A percentile compares a stretch with the other conserved stretches of the same genome.
These are phyloP conservation scores for Jacaranda mimosifolia DNA, from an alignment of 257 asterid genomes.

Conservation along the genomic window DNA sequence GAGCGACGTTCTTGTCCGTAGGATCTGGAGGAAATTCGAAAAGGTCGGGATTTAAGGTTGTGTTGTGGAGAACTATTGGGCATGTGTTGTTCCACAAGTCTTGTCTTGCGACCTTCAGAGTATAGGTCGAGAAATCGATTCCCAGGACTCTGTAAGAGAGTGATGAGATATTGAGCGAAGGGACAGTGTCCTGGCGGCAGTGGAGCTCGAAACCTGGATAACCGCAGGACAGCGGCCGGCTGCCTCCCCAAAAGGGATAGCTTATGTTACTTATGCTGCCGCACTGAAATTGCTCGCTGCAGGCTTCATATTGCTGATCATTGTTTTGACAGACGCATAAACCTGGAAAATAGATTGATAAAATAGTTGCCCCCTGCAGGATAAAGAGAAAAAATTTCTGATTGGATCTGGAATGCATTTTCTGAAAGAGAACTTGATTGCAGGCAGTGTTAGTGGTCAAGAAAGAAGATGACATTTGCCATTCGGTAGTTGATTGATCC, in stretches of 20 bases:
- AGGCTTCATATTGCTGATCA: neutral
- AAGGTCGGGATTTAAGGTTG: constrained; percentile 31
- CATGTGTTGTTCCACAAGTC: constrained; percentile 44
- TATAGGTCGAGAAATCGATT: neutral
- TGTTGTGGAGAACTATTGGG: constrained; percentile 12
- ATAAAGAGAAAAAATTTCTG: too few species aligned
- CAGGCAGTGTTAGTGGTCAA: too few species aligned
- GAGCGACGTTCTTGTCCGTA: constrained; percentile 37
- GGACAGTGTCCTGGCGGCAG: constrained; percentile 33
- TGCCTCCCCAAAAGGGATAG: constrained; percentile 60
- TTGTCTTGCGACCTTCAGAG: constrained; percentile 42
- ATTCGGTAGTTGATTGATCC: too few species aligned
- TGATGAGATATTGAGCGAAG: constrained; percentile 28
- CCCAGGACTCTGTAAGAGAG: constrained; percentile 30
- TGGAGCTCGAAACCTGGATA: constrained; percentile 47
- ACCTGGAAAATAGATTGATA: constrained; percentile 32
- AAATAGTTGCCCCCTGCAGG: neutral
- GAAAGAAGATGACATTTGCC: too few species aligned
- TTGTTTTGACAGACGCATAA: constrained; percentile 29
- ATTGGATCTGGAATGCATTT: too few species aligned
- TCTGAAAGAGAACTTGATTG: too few species aligned
- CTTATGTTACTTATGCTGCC: constrained; percentile 19
- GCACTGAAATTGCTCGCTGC: constrained; percentile 39
- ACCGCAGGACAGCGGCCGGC: constrained; percentile 45
- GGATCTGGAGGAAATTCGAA: constrained; percentile 23